These are phyloP conservation scores for Quercus alba DNA, from an alignment of 306 rosid species.

Conservation along the genomic window DNA sequence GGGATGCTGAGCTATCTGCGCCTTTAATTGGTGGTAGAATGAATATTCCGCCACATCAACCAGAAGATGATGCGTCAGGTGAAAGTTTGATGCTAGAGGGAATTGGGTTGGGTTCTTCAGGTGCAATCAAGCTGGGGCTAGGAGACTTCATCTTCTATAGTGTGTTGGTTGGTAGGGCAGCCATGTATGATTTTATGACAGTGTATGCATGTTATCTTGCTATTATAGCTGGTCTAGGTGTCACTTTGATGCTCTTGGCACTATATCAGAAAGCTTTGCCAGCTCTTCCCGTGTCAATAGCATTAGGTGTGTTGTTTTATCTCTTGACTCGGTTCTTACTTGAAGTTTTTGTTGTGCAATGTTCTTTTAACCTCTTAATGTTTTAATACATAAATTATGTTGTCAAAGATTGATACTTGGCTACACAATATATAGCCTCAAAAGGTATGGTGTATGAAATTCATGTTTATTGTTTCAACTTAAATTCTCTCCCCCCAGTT, in stretches of 20 bases:
- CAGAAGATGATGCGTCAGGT: conserved; percentile 26
- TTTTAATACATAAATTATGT: conserved; percentile 33
- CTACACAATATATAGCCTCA: background rate
- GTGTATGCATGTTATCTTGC: conserved; percentile 98
- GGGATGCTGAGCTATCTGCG: conserved; percentile 39
- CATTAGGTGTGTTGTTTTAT: conserved; percentile 77
- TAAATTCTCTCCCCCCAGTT: background rate
- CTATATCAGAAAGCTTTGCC: conserved; percentile 92
- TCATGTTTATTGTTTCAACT: conserved; percentile 1
- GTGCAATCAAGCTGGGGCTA: conserved; percentile 90
- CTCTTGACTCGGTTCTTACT: conserved; percentile 79
- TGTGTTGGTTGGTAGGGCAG: conserved; percentile 95
- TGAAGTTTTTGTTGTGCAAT: conserved; percentile 80
- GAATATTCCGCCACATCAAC: conserved; percentile 25
- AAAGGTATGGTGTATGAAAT: background rate
- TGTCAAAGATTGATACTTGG: background rate
- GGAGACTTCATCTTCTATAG: conserved; percentile 98
- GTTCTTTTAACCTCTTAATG: conserved; percentile 86
- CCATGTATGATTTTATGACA: conserved; percentile 95
- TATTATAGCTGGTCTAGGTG: conserved; percentile 89
- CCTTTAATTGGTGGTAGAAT: conserved; percentile 55
- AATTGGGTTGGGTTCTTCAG: conserved; percentile 85
- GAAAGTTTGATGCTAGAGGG: conserved; percentile 75
- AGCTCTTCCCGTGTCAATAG: conserved; percentile 86
- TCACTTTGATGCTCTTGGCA: conserved; percentile 85